Percentiles rank a stretch among this genome's conserved stretches.
Conservation (phyloP, 768 basidiomycete species). For the Thelephora aurantiotincta region DNA sequence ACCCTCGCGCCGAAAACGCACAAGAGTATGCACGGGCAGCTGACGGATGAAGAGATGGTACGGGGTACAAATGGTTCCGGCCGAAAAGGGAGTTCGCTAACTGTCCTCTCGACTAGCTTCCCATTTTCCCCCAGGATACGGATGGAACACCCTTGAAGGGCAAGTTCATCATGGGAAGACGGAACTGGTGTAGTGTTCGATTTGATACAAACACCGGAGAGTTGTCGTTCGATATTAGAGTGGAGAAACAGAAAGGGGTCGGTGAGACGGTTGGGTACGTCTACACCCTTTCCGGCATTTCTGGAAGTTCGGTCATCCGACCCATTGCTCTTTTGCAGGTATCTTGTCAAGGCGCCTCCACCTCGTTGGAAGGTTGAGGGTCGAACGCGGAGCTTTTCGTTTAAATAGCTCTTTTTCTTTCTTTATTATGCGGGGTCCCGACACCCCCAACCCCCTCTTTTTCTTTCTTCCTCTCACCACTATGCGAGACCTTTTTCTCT, state of each 20-base stretch:
- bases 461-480: too few relatives aligned
- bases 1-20: slow-evolving; percentile 70
- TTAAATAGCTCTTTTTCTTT: too few relatives aligned
- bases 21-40: slow-evolving; percentile 64
- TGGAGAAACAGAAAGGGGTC: slow-evolving; percentile 72
- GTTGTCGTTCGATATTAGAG: slow-evolving; percentile 68
- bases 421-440: too few relatives aligned
- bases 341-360: background rate
- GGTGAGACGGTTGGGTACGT: slow-evolving; percentile 73
- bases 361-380: background rate
- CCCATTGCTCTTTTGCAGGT: background rate
- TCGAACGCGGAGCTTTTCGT: too few relatives aligned
- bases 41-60: slow-evolving; percentile 87
- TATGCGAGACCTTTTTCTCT: too few relatives aligned
- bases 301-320: background rate
- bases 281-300: background rate
- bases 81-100: background rate
- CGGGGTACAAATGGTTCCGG: slow-evolving; percentile 1
- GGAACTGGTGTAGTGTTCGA: slow-evolving; percentile 75
- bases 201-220: slow-evolving; percentile 47
- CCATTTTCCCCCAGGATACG: slow-evolving; percentile 64
- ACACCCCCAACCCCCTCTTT: too few relatives aligned
- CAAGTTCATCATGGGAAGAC: slow-evolving; percentile 72
- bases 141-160: slow-evolving; percentile 65
- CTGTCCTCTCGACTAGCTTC: slow-evolving; percentile 30